A percentile compares a stretch with the other conserved stretches of the same genome.
These are phyloP conservation scores for Thelonectria rubi DNA, from an alignment of 2,329 filamentous ascomycete genomes.

Conservation along the genomic window DNA sequence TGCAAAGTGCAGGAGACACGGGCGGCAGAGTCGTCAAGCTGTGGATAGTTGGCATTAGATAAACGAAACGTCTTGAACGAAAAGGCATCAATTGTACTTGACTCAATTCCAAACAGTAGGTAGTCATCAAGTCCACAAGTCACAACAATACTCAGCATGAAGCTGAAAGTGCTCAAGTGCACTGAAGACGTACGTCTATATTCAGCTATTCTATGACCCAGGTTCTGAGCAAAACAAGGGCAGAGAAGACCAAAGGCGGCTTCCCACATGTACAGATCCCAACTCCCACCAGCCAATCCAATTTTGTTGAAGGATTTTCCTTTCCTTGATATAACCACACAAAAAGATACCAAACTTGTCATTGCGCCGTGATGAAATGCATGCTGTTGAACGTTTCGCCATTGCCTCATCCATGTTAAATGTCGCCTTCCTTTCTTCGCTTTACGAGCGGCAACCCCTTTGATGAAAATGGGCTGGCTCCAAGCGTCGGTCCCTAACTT, in stretches of 20 bases:
- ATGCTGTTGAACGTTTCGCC: slow-evolving; percentile 46
- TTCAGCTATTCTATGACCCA: slow-evolving; percentile 18
- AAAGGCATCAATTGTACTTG: background rate
- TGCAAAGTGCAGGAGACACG: background rate
- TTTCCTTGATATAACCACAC: slow-evolving; percentile 27
- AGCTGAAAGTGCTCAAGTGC: background rate
- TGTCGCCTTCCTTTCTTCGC: slow-evolving; percentile 25
- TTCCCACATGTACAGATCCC: slow-evolving; percentile 33
- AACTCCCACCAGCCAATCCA: slow-evolving; percentile 42
- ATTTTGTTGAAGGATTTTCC: slow-evolving; percentile 41
- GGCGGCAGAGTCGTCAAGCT: background rate
- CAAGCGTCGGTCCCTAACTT: slow-evolving; percentile 21
- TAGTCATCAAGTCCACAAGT: background rate
- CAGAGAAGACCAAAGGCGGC: slow-evolving; percentile 29
- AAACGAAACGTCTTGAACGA: slow-evolving; percentile 13
- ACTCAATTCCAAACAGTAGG: too few species aligned
- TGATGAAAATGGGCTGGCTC: slow-evolving; percentile 26
- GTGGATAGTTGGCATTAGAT: slow-evolving; percentile 15
- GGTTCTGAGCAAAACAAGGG: slow-evolving; percentile 6
- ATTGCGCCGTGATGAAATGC: slow-evolving; percentile 46
- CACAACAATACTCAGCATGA: background rate
- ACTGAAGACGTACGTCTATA: background rate
- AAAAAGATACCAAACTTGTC: slow-evolving; percentile 36
- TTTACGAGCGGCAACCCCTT: slow-evolving; percentile 13
- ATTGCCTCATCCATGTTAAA: slow-evolving; percentile 47